Base-by-base conservation (phyloP, 805 yeast genomes). In the Zygotorulaspora danielsina region DNA sequence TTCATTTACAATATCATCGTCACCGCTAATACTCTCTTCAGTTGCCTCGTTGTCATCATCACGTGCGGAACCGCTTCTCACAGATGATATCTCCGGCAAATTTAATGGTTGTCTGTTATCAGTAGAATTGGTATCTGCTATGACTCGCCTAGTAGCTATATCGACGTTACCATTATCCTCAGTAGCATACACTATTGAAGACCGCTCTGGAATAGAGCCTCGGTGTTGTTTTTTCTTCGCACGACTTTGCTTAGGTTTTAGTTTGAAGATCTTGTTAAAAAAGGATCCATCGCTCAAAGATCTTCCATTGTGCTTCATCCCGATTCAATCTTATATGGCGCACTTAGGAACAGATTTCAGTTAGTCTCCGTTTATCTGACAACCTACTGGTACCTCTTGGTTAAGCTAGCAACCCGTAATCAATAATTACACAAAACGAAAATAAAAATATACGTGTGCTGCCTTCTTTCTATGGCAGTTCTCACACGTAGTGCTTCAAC, bases 1-100 rank as follows among this genome's bases (percentile, higher is more conserved):
- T 15, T 20, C 36, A 10, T 26, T 31, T 21, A 21, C 36, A 13
- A 4, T 29, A 8, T 20, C 27, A 4, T 34, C 33, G 5, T 26
- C 34, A 17, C 16, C 15, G 7, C 22, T 19, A 21, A 8, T 10
- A 17, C 19, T 35, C n/a, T n/a, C n/a, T n/a, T n/a, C n/a, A n/a
- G n/a, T n/a, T 5, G 19, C 32, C 29, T 36, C 38, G 13, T 29
- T 28, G 10, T 9, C 18, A 29, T 31, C 42, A 20, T 40, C 42
- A 18, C 26, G 42, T 17, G 41, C 39, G 20, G 48, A 45, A 4
- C 41, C 38, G 27, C 52, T 50, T 33, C 46, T 51, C 6, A 56
- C 39, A 2, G 59, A 55, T 3, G 44, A 51, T 17, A 53, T 53
- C 17, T 56, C 62, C 5, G 62, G 59, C 19, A 55, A 26, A 7